Evolutionary conservation across 139 green algal genomes (phyloP).

Genomic region (Coelastrella sp.): DNA sequence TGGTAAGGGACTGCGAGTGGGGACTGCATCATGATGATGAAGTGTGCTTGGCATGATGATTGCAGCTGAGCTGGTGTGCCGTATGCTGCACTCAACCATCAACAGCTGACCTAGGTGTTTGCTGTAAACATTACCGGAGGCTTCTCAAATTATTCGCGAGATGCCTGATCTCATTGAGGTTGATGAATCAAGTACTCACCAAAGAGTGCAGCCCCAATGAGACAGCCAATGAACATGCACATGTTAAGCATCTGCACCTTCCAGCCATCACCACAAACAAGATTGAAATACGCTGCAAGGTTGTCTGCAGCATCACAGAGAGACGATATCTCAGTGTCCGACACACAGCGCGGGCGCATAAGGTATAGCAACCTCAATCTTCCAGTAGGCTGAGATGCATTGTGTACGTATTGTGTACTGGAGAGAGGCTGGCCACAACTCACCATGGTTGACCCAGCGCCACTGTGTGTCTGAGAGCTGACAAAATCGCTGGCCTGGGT

Average conservation of each 20-base stretch:
- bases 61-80: no score
- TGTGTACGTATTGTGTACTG: no score
- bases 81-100: no score
- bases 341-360: neutral
- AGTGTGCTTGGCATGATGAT: no score
- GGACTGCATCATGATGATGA: neutral
- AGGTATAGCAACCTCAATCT: no score
- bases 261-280: slow-evolving; percentile 60
- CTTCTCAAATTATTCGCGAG: no score
- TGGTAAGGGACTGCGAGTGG: neutral
- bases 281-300: slow-evolving; percentile 67
- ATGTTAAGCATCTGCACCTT: slow-evolving; percentile 56
- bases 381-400: no score
- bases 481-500: slow-evolving; percentile 9
- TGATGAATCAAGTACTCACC: slow-evolving; percentile 19
- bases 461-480: neutral
- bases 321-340: no score
- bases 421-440: no score
- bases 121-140: neutral
- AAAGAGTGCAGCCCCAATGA: slow-evolving; percentile 64
- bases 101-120: no score
- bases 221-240: slow-evolving; percentile 72
- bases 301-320: no score
- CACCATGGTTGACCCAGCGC: neutral
- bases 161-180: no score